Evolutionary conservation across 208 protist species (phyloP).

Genomic region (Trypanosoma grayi): DNA sequence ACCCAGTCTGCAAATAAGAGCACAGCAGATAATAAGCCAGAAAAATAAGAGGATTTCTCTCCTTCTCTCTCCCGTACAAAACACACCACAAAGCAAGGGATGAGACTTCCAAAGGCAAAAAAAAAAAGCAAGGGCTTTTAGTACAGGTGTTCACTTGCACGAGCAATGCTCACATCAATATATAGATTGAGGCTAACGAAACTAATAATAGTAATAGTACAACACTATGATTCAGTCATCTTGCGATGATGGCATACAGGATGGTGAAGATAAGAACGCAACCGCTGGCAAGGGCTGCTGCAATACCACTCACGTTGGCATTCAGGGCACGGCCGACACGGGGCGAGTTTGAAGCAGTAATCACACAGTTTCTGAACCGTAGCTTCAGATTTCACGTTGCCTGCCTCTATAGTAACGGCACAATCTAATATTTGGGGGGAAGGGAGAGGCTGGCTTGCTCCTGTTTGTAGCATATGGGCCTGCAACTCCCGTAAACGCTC

Average conservation of each 20-base stretch:
- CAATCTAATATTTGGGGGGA: not conserved
- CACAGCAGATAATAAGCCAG: too few relatives aligned
- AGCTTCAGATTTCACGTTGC: not conserved
- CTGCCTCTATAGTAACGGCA: not conserved
- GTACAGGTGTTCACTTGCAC: too few relatives aligned
- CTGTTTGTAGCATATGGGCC: not conserved
- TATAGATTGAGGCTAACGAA: not conserved
- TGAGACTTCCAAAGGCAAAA: not conserved
- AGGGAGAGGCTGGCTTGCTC: not conserved
- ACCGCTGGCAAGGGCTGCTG: slow-evolving; percentile 44
- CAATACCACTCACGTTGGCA: slow-evolving; percentile 79
- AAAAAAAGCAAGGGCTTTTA: slow-evolving; percentile 1
- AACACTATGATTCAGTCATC: not conserved
- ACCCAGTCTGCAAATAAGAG: too few relatives aligned
- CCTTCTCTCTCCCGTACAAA: not conserved
- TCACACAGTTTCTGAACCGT: slow-evolving; percentile 45
- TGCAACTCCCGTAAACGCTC: slow-evolving; percentile 1
- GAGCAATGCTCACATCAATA: too few relatives aligned
- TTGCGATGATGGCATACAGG: slow-evolving; percentile 30
- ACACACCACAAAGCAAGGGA: not conserved
- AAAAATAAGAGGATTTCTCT: too few relatives aligned
- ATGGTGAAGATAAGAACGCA: slow-evolving; percentile 43
- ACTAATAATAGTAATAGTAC: not conserved
- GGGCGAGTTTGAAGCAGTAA: slow-evolving; percentile 47
- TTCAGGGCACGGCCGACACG: slow-evolving; percentile 41